Evolutionary conservation across 495 filamentous ascomycete genomes (phyloP).

Genomic region (Daldinia decipiens): DNA sequence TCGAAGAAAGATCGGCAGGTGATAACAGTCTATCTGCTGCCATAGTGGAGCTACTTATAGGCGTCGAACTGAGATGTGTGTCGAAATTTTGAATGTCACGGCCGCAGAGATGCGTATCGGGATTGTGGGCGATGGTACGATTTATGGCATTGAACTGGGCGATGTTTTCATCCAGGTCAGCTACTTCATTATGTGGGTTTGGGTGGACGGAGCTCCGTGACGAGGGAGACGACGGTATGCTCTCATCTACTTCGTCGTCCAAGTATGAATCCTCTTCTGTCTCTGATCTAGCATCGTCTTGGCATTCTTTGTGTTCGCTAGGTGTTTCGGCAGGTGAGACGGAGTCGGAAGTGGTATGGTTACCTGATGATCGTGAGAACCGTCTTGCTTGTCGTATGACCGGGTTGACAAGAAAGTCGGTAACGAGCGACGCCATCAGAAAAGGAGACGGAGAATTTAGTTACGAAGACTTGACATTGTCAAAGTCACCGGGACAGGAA

Average conservation of each 20-base stretch:
- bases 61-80: conserved; percentile 9
- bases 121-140: conserved; percentile 8
- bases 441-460: conserved; percentile 16
- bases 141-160: conserved; percentile 10
- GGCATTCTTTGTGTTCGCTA: conserved; percentile 23
- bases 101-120: conserved; percentile 18
- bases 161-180: conserved; percentile 7
- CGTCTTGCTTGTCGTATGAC: conserved; percentile 79
- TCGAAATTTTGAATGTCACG: conserved; percentile 20
- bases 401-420: conserved; percentile 78
- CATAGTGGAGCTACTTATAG: conserved; percentile 22
- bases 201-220: conserved; percentile 41
- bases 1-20: conserved; percentile 1
- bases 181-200: conserved; percentile 29
- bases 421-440: conserved; percentile 77
- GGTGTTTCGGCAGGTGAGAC: conserved; percentile 9
- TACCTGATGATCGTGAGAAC: conserved; percentile 51
- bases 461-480: conserved; percentile 31
- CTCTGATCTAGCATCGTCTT: conserved; percentile 47
- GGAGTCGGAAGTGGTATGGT: conserved; percentile 49
- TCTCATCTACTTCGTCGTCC: conserved; percentile 34
- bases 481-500: conserved; percentile 1
- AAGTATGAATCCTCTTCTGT: conserved; percentile 45
- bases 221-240: conserved; percentile 35
- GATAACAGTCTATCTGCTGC: conserved; percentile 14